Conservation (phyloP, 1,139 yeast genomes). For the Nakaseomyces kungkrabaensis region DNA sequence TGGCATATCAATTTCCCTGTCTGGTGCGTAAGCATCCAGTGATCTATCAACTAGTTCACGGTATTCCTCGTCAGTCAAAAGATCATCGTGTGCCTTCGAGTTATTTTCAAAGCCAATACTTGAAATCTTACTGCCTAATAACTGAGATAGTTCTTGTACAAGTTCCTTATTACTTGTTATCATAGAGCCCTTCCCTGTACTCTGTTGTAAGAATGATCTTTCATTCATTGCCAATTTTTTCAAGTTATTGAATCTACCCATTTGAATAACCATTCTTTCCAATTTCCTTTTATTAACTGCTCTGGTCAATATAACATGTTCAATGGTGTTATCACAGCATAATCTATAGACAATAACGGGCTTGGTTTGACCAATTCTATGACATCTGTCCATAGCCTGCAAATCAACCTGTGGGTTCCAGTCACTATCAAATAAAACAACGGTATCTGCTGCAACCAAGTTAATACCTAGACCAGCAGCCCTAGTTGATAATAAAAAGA, state of each 20-base stretch:
- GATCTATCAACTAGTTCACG: conserved; percentile 48
- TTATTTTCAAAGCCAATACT: conserved; percentile 22
- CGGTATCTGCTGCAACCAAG: conserved; percentile 79
- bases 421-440: conserved; percentile 80
- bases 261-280: conserved; percentile 73
- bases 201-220: conserved; percentile 21
- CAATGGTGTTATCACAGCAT: conserved; percentile 68
- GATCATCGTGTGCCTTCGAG: conserved; percentile 14
- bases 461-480: conserved; percentile 95
- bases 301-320: conserved; percentile 65
- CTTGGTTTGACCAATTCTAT: conserved; percentile 78
- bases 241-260: conserved; percentile 65
- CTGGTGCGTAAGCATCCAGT: conserved; percentile 34
- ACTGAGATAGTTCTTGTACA: conserved; percentile 25
- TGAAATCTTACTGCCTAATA: conserved; percentile 22
- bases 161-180: conserved; percentile 23
- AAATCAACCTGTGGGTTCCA: conserved; percentile 97
- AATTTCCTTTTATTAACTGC: conserved; percentile 72
- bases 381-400: conserved; percentile 94
- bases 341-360: conserved; percentile 78
- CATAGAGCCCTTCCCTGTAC: conserved; percentile 9
- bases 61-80: conserved; percentile 37
- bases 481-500: conserved; percentile 72
- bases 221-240: conserved; percentile 32
- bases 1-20: conserved; percentile 18